These are phyloP conservation scores for Sequoia sempervirens DNA, from an alignment of 75 land plant species.

Conservation along the genomic window DNA sequence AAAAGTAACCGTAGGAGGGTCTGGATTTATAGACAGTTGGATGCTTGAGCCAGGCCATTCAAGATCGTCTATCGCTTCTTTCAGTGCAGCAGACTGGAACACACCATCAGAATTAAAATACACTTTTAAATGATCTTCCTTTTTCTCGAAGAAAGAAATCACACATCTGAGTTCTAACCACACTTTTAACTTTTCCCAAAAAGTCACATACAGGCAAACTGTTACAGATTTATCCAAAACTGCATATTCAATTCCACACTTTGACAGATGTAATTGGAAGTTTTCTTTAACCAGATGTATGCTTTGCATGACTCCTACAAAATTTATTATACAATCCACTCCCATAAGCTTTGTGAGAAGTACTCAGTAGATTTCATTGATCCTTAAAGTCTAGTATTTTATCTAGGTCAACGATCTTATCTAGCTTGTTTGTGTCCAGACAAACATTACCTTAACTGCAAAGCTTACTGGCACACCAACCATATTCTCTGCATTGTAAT, in stretches of 20 bases:
- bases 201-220: background rate
- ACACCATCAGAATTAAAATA: background rate
- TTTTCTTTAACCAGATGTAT: background rate
- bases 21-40: conserved; percentile 53
- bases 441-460: conserved; percentile 70
- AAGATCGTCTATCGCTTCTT: conserved; percentile 91
- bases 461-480: conserved; percentile 66
- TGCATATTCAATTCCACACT: background rate
- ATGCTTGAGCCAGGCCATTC: conserved; percentile 98
- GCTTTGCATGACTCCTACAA: background rate
- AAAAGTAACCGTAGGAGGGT: conserved; percentile 75
- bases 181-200: background rate
- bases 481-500: conserved; percentile 67
- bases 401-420: background rate
- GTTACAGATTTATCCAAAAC: background rate
- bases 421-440: background rate
- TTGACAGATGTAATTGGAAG: background rate
- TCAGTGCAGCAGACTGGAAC: conserved; percentile 72
- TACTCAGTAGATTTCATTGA: background rate
- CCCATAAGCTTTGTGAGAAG: background rate
- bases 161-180: background rate
- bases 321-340: background rate
- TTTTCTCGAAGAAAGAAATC: background rate
- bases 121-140: background rate
- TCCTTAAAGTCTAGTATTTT: background rate